phyloP scores from a whole-genome alignment of 768 basidiomycete species.

The Kwoniella mangroviensis region DNA sequence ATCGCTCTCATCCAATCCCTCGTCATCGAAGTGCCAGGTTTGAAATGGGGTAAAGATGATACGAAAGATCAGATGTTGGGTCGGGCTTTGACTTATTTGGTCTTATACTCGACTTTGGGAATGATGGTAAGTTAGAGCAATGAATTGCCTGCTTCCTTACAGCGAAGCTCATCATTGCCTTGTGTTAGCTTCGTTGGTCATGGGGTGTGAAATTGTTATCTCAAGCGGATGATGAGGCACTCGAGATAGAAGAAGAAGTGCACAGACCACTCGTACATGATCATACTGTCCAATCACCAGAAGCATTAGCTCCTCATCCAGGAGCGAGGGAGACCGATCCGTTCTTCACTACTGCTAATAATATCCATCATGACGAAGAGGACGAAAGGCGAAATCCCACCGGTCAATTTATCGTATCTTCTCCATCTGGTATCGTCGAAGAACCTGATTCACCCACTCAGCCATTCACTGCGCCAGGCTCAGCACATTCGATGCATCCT shows the following conservation, averaged over 20 bases:
- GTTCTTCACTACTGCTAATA: constrained; percentile 41
- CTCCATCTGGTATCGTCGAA: not conserved
- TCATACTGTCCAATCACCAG: constrained; percentile 44
- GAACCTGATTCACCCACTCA: constrained; percentile 27
- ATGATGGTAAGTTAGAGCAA: constrained; percentile 73
- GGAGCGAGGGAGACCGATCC: constrained; percentile 54
- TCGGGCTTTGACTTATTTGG: constrained; percentile 62
- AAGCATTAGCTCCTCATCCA: constrained; percentile 42
- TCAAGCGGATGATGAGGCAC: constrained; percentile 66
- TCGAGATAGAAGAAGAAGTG: constrained; percentile 25
- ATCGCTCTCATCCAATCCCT: constrained; percentile 86
- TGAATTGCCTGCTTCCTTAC: not conserved
- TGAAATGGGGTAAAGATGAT: constrained; percentile 82
- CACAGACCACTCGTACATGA: constrained; percentile 16
- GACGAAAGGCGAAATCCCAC: constrained; percentile 37
- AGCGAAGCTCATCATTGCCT: constrained; percentile 4
- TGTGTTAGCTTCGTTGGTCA: constrained; percentile 81
- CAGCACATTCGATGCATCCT: constrained; percentile 34
- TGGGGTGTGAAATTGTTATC: constrained; percentile 84
- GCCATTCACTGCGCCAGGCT: constrained; percentile 25
- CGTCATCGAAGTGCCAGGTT: constrained; percentile 76
- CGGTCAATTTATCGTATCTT: constrained; percentile 13
- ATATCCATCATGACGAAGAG: constrained; percentile 38
- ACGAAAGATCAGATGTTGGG: constrained; percentile 87
- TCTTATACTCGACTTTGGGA: constrained; percentile 90